Evolutionary conservation across 179 eudicot genomes (phyloP).

Genomic region (Spinacia oleracea): DNA sequence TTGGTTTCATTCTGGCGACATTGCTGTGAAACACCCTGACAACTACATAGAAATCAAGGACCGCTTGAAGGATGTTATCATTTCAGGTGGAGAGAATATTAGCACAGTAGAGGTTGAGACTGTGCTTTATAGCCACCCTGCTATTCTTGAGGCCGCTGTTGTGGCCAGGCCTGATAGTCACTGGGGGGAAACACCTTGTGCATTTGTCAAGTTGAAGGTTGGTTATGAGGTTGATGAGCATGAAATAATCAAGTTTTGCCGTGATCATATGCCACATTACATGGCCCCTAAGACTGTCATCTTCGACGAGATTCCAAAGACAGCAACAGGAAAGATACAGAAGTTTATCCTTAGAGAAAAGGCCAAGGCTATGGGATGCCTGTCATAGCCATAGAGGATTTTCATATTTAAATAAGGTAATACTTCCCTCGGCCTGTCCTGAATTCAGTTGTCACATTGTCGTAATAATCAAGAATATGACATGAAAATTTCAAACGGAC

Average conservation of each 20-base stretch:
- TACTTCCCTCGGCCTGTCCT: too few species aligned
- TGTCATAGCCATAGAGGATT: slow-evolving; percentile 10
- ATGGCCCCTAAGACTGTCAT: slow-evolving; percentile 39
- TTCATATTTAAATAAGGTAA: not conserved
- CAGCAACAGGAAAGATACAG: slow-evolving; percentile 45
- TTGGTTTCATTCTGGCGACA: slow-evolving; percentile 46
- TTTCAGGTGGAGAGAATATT: slow-evolving; percentile 48
- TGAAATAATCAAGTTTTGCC: slow-evolving; percentile 33
- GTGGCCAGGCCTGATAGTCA: slow-evolving; percentile 45
- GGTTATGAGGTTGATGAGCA: slow-evolving; percentile 26
- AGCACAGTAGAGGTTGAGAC: slow-evolving; percentile 44
- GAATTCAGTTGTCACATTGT: too few species aligned
- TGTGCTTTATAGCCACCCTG: slow-evolving; percentile 40
- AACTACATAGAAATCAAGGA: slow-evolving; percentile 40
- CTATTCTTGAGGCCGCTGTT: slow-evolving; percentile 41
- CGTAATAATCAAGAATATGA: too few species aligned
- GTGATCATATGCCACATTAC: slow-evolving; percentile 38
- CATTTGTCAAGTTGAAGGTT: slow-evolving; percentile 37
- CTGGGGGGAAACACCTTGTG: slow-evolving; percentile 48
- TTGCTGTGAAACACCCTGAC: slow-evolving; percentile 40
- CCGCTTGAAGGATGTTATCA: slow-evolving; percentile 39
- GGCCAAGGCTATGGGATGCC: slow-evolving; percentile 39
- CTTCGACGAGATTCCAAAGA: slow-evolving; percentile 43
- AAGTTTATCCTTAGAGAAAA: slow-evolving; percentile 44
- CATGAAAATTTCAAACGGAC: too few species aligned